A percentile compares a stretch with the other conserved stretches of the same genome.
Evolutionary conservation across 2,329 filamentous ascomycete genomes (phyloP).

Genomic region (Fusarium sp.): DNA sequence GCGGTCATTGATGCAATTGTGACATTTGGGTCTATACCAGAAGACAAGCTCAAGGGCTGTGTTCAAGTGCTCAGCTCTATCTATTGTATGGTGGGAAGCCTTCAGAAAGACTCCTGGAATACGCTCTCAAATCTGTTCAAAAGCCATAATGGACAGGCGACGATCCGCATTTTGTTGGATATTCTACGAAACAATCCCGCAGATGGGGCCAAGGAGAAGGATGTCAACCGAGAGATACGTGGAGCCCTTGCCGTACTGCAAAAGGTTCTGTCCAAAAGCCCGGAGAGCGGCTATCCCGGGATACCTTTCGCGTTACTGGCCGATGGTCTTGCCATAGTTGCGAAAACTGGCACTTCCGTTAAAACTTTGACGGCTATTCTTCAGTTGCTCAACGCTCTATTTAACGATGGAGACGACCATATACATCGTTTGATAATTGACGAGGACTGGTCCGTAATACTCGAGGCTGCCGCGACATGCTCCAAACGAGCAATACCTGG

Average conservation of each 20-base stretch:
- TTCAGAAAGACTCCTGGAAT: constrained; percentile 75
- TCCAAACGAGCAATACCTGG: constrained; percentile 49
- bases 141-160: constrained; percentile 78
- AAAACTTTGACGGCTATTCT: constrained; percentile 62
- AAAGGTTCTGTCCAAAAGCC: constrained; percentile 70
- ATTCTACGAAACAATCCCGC: constrained; percentile 64
- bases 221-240: constrained; percentile 67
- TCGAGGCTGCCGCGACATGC: constrained; percentile 70
- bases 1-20: constrained; percentile 76
- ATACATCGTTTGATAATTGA: constrained; percentile 69
- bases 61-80: constrained; percentile 79
- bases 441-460: constrained; percentile 73
- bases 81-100: constrained; percentile 71
- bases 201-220: constrained; percentile 61
- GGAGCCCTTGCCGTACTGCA: constrained; percentile 72
- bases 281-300: constrained; percentile 69
- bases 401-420: constrained; percentile 62
- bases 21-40: constrained; percentile 77
- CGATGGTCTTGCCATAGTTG: constrained; percentile 66
- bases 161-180: constrained; percentile 73
- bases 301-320: constrained; percentile 70
- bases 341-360: constrained; percentile 57
- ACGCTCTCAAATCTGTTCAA: constrained; percentile 77
- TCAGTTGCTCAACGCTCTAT: constrained; percentile 66
- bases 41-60: constrained; percentile 70